Base-by-base conservation (phyloP, 108 stramenopile genomes). In the Mayamaea pseudoterrestris region DNA sequence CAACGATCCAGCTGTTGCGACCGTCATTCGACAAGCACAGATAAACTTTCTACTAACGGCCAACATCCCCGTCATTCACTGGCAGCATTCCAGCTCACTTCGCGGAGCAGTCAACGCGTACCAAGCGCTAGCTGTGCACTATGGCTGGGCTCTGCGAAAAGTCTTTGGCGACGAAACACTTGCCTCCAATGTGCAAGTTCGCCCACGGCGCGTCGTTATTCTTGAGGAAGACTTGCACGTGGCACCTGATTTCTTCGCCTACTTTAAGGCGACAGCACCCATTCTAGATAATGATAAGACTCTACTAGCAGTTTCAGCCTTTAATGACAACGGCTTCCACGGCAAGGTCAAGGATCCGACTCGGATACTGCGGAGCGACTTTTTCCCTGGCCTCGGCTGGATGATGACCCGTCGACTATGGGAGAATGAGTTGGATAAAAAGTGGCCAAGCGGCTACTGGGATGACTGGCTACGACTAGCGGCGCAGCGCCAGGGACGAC, bases 391-490 rank as follows among this genome's bases (percentile, higher is more conserved):
- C 22, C 50, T 96, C 40, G 95, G 95, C 3, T 96, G 95, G 95
- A 96, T 94, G 95, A 73, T 94, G 71, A 62, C 65, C 9, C 73
- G 81, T 12, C 7, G 43, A 5, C 41, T 84, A 9, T 94, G 95
- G 95, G 67, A 69, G 17, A 61, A 86, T 28, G 80, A 73, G 22
- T 51, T 81, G 20, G 59, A 68, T 11, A 31, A 44, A 13, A 63
- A 71, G 42, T 54, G 53, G 53, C 90, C 90, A 16, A 11, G 41
- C 18, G 87, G 62, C 12, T 96, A 80, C 52, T 96, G 95, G 95
- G 95, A 96, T 66, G 95, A 96, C 54, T 96, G 95, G 95, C 53
- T 96, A 26, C 58, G 95, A n/a, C 92, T 92, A 50, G 73, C 85
- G 12, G 60, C 36, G 32, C 73, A 77, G 35, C 71, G 93, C 26